A percentile compares a stretch with the other conserved stretches of the same genome.
Evolutionary conservation across 768 basidiomycete genomes (phyloP).

Genomic region (Lactarius vividus): DNA sequence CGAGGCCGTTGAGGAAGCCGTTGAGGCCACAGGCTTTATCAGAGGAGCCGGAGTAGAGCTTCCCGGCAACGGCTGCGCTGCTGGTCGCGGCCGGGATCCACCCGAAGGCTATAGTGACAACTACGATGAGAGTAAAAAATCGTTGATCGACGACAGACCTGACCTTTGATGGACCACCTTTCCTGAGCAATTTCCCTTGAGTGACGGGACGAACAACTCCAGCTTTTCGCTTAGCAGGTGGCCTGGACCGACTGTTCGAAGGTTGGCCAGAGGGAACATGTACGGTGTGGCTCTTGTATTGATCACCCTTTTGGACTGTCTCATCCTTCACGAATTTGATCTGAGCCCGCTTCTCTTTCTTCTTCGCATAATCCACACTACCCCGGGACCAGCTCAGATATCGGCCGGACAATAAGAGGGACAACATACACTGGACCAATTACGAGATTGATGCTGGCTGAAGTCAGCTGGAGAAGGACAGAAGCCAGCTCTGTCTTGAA

Average conservation of each 20-base stretch:
- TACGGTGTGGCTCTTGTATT: conserved; percentile 92
- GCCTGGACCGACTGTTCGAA: conserved; percentile 73
- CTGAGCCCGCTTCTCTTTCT: conserved; percentile 90
- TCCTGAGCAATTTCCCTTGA: conserved; percentile 73
- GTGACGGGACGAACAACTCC: conserved; percentile 85
- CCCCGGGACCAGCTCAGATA: not conserved
- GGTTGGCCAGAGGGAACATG: conserved; percentile 88
- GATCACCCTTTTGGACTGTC: conserved; percentile 68
- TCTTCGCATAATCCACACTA: conserved; percentile 89
- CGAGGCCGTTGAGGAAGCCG: conserved; percentile 41
- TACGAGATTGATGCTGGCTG: conserved; percentile 66
- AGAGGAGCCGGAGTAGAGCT: conserved; percentile 43
- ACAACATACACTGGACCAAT: conserved; percentile 72
- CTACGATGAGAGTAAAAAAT: conserved; percentile 6
- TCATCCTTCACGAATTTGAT: conserved; percentile 93
- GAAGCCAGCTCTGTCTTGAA: conserved; percentile 96
- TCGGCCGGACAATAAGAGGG: not conserved
- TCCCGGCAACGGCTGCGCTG: conserved; percentile 63
- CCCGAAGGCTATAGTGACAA: conserved; percentile 27
- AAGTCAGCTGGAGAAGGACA: conserved; percentile 76
- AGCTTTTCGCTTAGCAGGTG: conserved; percentile 83
- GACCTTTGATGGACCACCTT: conserved; percentile 65
- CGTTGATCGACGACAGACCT: conserved; percentile 12
- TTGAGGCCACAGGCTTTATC: conserved; percentile 34
- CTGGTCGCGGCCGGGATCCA: conserved; percentile 46